Percentiles rank a stretch among this genome's conserved stretches.
Conservation (phyloP, 768 basidiomycete species). For the Suillus subaureus region DNA sequence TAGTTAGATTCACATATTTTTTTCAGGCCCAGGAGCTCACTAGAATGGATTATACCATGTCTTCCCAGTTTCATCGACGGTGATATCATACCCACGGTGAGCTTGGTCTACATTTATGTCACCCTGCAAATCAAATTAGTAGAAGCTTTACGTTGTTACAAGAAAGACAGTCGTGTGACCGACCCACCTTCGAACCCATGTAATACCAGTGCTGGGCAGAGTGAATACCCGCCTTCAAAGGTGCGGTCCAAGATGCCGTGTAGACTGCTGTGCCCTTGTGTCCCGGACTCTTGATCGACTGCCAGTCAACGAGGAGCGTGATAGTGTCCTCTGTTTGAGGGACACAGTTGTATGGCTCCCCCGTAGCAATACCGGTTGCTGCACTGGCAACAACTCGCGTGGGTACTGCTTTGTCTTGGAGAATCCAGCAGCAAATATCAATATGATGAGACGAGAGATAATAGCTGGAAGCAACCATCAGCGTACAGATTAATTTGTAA, state of each 20-base stretch:
- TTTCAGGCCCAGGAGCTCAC: conserved; percentile 45
- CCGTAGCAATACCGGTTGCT: conserved; percentile 87
- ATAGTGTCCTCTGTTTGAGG: conserved; percentile 92
- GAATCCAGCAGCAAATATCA: conserved; percentile 85
- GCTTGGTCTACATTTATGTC: conserved; percentile 94
- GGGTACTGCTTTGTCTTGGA: conserved; percentile 73
- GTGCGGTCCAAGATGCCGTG: conserved; percentile 95
- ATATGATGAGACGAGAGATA: conserved; percentile 96
- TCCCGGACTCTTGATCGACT: conserved; percentile 70
- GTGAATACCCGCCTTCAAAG: conserved; percentile 86
- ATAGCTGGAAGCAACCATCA: conserved; percentile 53
- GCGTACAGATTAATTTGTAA: background rate
- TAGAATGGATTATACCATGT: conserved; percentile 90
- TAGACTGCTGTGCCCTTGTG: conserved; percentile 89
- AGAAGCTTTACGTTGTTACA: conserved; percentile 4
- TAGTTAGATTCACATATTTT: conserved; percentile 9
- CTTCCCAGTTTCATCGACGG: conserved; percentile 83
- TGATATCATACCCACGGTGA: conserved; percentile 90
- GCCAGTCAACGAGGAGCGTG: conserved; percentile 93
- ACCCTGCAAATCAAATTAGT: conserved; percentile 50
- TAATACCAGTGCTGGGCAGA: conserved; percentile 94
- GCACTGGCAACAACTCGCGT: conserved; percentile 91
- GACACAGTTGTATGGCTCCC: conserved; percentile 86
- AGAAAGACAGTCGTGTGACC: background rate
- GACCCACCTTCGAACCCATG: conserved; percentile 82